Conservation (phyloP, 495 filamentous ascomycete genomes). For the Paragyromitra xinjiangensis region DNA sequence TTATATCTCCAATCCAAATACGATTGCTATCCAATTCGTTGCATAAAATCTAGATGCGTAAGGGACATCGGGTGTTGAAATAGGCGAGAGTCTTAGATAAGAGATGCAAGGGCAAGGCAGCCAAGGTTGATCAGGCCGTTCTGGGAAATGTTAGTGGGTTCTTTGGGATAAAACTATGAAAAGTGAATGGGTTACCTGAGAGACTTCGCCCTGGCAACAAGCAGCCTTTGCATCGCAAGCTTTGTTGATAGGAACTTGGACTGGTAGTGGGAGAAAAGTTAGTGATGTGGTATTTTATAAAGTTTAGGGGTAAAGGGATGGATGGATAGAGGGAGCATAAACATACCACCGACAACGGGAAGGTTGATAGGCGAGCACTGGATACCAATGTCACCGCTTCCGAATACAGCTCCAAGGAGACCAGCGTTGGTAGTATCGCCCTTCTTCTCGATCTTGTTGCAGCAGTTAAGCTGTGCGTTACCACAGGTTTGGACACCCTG, state of each 20-base stretch:
- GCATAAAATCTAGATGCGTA: constrained; percentile 1
- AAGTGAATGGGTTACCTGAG: constrained; percentile 16
- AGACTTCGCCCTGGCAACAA: constrained; percentile 43
- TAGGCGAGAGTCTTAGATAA: constrained; percentile 19
- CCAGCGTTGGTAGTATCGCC: constrained; percentile 47
- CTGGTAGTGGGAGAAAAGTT: background rate
- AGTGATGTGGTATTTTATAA: background rate
- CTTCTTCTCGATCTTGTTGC: constrained; percentile 54
- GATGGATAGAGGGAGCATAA: background rate
- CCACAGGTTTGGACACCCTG: constrained; percentile 51
- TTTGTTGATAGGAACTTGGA: constrained; percentile 44
- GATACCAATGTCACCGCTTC: constrained; percentile 44
- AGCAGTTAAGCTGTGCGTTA: constrained; percentile 52
- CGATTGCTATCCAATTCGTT: constrained; percentile 6
- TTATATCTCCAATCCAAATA: constrained; percentile 4
- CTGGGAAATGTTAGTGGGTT: constrained; percentile 20
- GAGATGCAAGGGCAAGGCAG: constrained; percentile 46
- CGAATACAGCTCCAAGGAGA: constrained; percentile 34
- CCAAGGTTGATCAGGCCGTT: constrained; percentile 49
- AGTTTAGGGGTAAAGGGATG: background rate
- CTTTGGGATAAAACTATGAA: background rate
- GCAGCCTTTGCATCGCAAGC: constrained; percentile 46
- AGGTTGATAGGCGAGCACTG: constrained; percentile 49
- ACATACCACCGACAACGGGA: constrained; percentile 43
- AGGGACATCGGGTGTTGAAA: background rate